Percentiles rank a stretch among this genome's conserved stretches.
Evolutionary conservation across 345 rosid species (phyloP).

Genomic region (Salix brachista): DNA sequence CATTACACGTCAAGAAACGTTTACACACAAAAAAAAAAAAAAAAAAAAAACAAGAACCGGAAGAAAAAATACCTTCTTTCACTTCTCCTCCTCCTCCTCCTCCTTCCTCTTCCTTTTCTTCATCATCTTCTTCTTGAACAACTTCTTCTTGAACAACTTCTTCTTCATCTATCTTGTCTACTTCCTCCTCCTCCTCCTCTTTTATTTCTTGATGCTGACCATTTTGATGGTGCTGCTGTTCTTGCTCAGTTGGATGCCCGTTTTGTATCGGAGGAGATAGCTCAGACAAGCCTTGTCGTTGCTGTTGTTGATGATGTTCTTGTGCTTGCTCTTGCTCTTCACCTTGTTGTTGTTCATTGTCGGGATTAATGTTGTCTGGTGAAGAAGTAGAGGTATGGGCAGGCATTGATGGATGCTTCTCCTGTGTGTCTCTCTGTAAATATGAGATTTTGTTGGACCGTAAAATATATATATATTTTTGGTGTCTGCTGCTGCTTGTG

Average conservation of each 20-base stretch:
- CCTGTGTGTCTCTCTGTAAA: not conserved
- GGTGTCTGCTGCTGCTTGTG: not conserved
- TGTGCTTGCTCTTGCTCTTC: slow-evolving; percentile 14
- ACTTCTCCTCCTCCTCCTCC: slow-evolving; percentile 21
- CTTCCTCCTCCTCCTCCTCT: not conserved
- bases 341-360: slow-evolving; percentile 22
- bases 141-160: slow-evolving; percentile 28
- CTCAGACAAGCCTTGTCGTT: not conserved
- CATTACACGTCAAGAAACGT: slow-evolving; percentile 12
- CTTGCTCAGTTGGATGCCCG: slow-evolving; percentile 10
- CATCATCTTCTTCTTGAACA: slow-evolving; percentile 25
- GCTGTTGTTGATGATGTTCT: not conserved
- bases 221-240: not conserved
- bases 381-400: slow-evolving; percentile 45
- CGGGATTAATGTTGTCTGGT: slow-evolving; percentile 44
- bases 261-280: slow-evolving; percentile 10
- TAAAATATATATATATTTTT: not conserved
- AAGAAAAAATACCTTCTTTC: slow-evolving; percentile 11
- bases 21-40: not conserved
- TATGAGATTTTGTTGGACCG: not conserved
- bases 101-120: slow-evolving; percentile 26
- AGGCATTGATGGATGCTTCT: slow-evolving; percentile 53
- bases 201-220: not conserved
- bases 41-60: not conserved
- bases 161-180: slow-evolving; percentile 6